Evolutionary conservation across 2,329 filamentous ascomycete genomes (phyloP).

Genomic region (Aspergillus japonicus): DNA sequence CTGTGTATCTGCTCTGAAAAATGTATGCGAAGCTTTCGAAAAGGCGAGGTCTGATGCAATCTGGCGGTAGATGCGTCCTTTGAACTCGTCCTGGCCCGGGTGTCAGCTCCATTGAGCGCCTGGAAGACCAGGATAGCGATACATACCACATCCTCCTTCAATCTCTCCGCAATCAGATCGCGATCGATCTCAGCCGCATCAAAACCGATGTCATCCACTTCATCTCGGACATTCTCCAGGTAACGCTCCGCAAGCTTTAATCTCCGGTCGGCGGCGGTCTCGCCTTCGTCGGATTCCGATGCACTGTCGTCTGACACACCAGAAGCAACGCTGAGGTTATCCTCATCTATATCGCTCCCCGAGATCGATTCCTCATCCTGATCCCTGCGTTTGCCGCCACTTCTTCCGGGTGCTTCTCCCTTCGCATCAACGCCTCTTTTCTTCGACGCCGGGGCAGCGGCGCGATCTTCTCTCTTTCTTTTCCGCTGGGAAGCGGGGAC

Average conservation of each 20-base stretch:
- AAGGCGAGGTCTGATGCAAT: slow-evolving; percentile 74
- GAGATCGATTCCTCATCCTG: slow-evolving; percentile 83
- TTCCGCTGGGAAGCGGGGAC: slow-evolving; percentile 83
- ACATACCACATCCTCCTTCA: slow-evolving; percentile 80
- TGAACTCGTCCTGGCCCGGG: slow-evolving; percentile 66
- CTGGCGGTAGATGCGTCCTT: slow-evolving; percentile 82
- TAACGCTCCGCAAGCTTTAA: slow-evolving; percentile 88
- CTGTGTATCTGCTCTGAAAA: slow-evolving; percentile 76
- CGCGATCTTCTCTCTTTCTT: slow-evolving; percentile 67
- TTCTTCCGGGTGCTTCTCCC: slow-evolving; percentile 32
- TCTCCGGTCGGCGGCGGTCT: slow-evolving; percentile 86
- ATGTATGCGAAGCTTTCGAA: slow-evolving; percentile 62
- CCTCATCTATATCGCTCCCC: slow-evolving; percentile 73
- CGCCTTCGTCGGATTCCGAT: slow-evolving; percentile 70
- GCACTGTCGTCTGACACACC: slow-evolving; percentile 52
- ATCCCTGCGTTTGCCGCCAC: slow-evolving; percentile 47
- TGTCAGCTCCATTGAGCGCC: slow-evolving; percentile 14
- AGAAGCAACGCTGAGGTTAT: slow-evolving; percentile 53
- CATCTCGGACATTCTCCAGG: slow-evolving; percentile 80
- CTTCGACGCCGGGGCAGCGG: slow-evolving; percentile 45
- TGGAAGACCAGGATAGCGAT: not conserved
- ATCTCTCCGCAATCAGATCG: slow-evolving; percentile 83
- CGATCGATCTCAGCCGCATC: slow-evolving; percentile 91
- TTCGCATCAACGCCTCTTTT: slow-evolving; percentile 44
- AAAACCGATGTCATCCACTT: slow-evolving; percentile 82